These are phyloP conservation scores for Epithele typhae DNA, from an alignment of 768 basidiomycete species.

Conservation along the genomic window DNA sequence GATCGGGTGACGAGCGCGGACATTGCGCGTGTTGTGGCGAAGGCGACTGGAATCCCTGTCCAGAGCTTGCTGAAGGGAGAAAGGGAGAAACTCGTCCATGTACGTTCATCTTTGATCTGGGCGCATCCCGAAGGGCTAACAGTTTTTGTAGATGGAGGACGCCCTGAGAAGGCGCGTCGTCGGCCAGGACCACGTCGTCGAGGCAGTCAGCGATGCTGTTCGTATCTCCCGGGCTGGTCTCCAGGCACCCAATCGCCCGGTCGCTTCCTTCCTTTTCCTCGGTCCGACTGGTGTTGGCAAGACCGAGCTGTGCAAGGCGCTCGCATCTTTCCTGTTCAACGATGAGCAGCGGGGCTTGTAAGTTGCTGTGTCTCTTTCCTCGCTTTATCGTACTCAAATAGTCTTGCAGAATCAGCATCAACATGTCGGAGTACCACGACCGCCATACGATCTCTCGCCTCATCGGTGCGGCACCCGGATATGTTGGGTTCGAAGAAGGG, in stretches of 20 bases:
- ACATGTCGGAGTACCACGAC: slow-evolving; percentile 97
- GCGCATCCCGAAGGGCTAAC: too few species aligned
- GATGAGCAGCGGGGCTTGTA: slow-evolving; percentile 84
- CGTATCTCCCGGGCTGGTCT: slow-evolving; percentile 90
- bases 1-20: slow-evolving; percentile 88
- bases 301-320: slow-evolving; percentile 87
- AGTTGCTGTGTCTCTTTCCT: too few species aligned
- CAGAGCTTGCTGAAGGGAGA: slow-evolving; percentile 87
- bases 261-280: slow-evolving; percentile 89
- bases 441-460: slow-evolving; percentile 87
- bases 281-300: slow-evolving; percentile 89
- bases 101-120: too few species aligned
- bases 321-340: slow-evolving; percentile 86
- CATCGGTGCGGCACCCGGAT: slow-evolving; percentile 91
- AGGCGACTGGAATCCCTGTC: slow-evolving; percentile 87
- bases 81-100: slow-evolving; percentile 83
- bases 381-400: too few species aligned
- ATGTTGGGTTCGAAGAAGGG: slow-evolving; percentile 72
- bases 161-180: slow-evolving; percentile 69
- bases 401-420: slow-evolving; percentile 70
- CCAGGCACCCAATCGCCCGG: slow-evolving; percentile 82
- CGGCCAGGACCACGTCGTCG: slow-evolving; percentile 87
- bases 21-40: slow-evolving; percentile 84
- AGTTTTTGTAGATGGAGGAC: slow-evolving; percentile 81
- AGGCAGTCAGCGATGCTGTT: slow-evolving; percentile 84